phyloP scores from a whole-genome alignment of 352 stramenopile species.

The Phytophthora colocasiae region DNA sequence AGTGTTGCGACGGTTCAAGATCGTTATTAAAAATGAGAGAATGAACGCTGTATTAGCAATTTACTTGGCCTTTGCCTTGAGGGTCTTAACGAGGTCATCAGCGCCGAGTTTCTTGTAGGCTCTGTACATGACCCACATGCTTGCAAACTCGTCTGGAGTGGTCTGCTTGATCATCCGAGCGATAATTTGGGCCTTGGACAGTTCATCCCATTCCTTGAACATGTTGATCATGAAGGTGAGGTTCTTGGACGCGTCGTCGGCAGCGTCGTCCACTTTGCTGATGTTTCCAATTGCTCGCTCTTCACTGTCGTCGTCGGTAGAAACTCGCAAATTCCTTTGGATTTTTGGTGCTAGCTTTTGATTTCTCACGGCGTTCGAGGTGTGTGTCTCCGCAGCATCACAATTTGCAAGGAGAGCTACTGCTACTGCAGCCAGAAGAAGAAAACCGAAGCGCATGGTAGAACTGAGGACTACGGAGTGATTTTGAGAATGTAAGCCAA shows the following conservation, averaged over 20 bases:
- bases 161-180: too few species aligned
- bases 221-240: too few species aligned
- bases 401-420: not conserved
- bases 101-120: not conserved
- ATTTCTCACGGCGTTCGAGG: too few species aligned
- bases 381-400: not conserved
- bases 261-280: too few species aligned
- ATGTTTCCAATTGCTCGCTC: too few species aligned
- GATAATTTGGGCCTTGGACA: too few species aligned
- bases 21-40: conserved; percentile 7
- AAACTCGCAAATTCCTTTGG: too few species aligned
- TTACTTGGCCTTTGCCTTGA: too few species aligned
- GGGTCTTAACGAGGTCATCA: not conserved
- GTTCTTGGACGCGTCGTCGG: too few species aligned
- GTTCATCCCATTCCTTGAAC: too few species aligned
- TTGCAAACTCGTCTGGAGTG: not conserved
- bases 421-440: not conserved
- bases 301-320: too few species aligned
- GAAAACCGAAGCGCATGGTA: not conserved
- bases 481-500: not conserved
- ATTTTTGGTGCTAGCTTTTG: too few species aligned
- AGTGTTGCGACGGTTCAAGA: conserved; percentile 24
- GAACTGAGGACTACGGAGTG: not conserved
- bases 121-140: not conserved
- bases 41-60: not conserved